A percentile compares a stretch with the other conserved stretches of the same genome.
phyloP scores from a whole-genome alignment of 352 stramenopile genomes.

The Pythium volutum region DNA sequence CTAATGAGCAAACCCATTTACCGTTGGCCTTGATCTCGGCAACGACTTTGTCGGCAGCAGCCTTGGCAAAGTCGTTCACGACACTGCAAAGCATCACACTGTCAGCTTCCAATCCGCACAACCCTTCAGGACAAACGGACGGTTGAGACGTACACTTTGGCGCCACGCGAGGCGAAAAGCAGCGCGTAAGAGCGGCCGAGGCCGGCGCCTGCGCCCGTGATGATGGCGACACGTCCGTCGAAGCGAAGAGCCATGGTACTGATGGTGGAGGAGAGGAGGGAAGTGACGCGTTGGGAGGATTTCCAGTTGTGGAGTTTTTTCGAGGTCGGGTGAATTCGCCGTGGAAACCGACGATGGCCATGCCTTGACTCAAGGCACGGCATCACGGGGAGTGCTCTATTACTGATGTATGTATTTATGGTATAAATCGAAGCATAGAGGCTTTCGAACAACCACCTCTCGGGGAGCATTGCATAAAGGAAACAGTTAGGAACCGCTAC shows the following conservation, averaged over 20 bases:
- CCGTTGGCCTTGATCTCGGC: slow-evolving; percentile 71
- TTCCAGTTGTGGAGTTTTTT: slow-evolving; percentile 19
- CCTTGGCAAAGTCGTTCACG: slow-evolving; percentile 72
- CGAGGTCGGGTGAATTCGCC: slow-evolving; percentile 4
- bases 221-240: slow-evolving; percentile 71
- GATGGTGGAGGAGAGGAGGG: background rate
- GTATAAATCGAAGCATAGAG: too few species aligned
- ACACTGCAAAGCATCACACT: slow-evolving; percentile 33
- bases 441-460: too few species aligned
- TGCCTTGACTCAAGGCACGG: background rate
- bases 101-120: too few species aligned
- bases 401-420: too few species aligned
- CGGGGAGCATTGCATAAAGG: too few species aligned
- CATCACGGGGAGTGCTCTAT: background rate
- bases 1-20: slow-evolving; percentile 8
- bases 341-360: slow-evolving; percentile 10
- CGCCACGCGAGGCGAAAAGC: slow-evolving; percentile 66
- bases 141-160: slow-evolving; percentile 70
- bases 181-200: slow-evolving; percentile 76
- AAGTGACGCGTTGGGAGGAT: slow-evolving; percentile 7
- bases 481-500: background rate
- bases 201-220: slow-evolving; percentile 72
- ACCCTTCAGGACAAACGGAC: background rate
- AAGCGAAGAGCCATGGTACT: slow-evolving; percentile 52
- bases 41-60: slow-evolving; percentile 68